Conservation (phyloP, 2,329 filamentous ascomycete genomes). For the Ustulina deusta region DNA sequence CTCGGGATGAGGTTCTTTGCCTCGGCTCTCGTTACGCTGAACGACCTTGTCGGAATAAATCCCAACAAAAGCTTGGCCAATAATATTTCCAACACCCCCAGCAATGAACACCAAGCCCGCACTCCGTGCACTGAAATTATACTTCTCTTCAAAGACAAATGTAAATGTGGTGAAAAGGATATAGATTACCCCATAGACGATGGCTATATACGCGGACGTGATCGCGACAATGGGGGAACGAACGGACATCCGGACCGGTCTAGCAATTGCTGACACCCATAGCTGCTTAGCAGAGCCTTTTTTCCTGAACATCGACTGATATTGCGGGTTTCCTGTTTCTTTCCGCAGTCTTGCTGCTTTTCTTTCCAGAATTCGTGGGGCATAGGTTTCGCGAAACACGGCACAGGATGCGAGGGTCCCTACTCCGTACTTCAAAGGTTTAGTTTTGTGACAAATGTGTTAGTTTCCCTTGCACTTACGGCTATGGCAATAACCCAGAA, state of each 20-base stretch:
- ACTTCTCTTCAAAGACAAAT: constrained; percentile 62
- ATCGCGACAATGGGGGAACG: constrained; percentile 63
- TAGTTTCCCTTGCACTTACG: constrained; percentile 34
- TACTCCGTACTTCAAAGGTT: constrained; percentile 14
- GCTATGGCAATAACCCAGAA: constrained; percentile 53
- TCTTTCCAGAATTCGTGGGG: constrained; percentile 54
- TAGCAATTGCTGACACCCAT: constrained; percentile 57
- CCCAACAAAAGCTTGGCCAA: constrained; percentile 11
- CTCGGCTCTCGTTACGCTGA: background rate
- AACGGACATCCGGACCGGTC: constrained; percentile 65
- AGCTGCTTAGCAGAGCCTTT: constrained; percentile 52
- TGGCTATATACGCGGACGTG: constrained; percentile 63
- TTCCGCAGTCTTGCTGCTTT: constrained; percentile 58
- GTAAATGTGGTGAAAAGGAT: constrained; percentile 68
- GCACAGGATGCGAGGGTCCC: constrained; percentile 29
- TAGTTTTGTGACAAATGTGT: background rate
- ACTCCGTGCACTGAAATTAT: constrained; percentile 61
- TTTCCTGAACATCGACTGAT: background rate
- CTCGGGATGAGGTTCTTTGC: constrained; percentile 16
- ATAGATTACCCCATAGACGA: constrained; percentile 69
- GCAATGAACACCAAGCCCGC: constrained; percentile 68
- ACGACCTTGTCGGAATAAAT: constrained; percentile 16
- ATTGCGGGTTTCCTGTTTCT: constrained; percentile 53
- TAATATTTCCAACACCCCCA: constrained; percentile 56
- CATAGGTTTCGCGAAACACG: constrained; percentile 56